Evolutionary conservation across 768 basidiomycete species (phyloP).

Genomic region (Tylopilus plumbeoviolaceoides): DNA sequence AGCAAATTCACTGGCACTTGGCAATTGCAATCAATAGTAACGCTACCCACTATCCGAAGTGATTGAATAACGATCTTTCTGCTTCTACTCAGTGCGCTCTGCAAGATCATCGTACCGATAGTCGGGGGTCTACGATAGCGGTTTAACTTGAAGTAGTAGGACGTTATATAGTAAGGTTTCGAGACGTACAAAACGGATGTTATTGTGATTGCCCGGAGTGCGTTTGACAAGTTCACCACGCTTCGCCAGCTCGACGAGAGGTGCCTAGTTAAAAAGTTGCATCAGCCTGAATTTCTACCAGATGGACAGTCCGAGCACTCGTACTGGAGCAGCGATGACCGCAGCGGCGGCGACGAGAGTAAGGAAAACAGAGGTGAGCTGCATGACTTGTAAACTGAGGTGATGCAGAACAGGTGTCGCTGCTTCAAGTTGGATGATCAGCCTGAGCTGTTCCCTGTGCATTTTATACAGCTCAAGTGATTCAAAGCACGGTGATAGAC

Average conservation of each 20-base stretch:
- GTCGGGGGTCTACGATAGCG: too few species aligned
- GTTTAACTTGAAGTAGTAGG: too few species aligned
- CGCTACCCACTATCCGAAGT: too few species aligned
- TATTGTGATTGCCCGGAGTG: background rate
- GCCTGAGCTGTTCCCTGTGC: background rate
- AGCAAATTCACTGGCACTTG: too few species aligned
- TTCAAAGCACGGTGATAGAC: too few species aligned
- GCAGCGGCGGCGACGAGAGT: background rate
- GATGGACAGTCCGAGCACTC: background rate
- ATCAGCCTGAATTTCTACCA: background rate
- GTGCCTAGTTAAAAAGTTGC: background rate
- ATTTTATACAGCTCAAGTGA: background rate
- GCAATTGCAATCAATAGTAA: too few species aligned
- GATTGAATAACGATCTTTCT: too few species aligned
- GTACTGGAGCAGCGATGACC: background rate
- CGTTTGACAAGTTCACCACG: background rate
- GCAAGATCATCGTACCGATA: too few species aligned
- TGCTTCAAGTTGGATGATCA: background rate
- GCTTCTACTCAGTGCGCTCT: too few species aligned
- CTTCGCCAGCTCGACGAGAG: background rate
- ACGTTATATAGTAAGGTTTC: background rate
- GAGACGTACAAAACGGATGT: background rate
- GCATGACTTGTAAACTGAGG: background rate
- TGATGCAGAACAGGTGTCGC: background rate
- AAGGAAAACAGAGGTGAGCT: background rate